phyloP scores from a whole-genome alignment of 768 basidiomycete genomes.

The Brasilioporus rufonigricans region DNA sequence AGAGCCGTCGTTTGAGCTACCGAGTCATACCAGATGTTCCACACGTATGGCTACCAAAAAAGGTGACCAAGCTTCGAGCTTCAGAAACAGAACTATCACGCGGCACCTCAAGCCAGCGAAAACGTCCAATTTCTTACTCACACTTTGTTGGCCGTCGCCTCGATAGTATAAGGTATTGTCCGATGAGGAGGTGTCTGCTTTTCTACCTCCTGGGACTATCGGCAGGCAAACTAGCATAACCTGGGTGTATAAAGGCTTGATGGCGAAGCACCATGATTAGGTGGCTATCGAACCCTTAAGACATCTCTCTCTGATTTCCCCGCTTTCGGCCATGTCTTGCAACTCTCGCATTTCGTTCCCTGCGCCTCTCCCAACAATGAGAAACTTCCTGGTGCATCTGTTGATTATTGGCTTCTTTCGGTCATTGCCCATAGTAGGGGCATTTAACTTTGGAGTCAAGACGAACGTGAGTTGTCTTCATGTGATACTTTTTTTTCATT shows the following conservation, averaged over 20 bases:
- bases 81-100: too few species aligned
- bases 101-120: neutral
- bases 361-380: neutral
- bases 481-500: neutral
- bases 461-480: conserved; percentile 18
- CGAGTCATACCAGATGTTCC: neutral
- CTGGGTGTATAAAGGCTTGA: conserved; percentile 11
- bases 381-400: neutral
- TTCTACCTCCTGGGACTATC: neutral
- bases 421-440: conserved; percentile 2
- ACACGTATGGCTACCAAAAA: neutral
- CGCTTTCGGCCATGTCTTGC: neutral
- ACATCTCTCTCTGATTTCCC: neutral
- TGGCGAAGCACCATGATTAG: neutral
- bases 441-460: conserved; percentile 17
- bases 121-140: neutral
- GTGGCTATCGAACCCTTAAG: neutral
- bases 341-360: neutral
- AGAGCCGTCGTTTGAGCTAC: too few species aligned
- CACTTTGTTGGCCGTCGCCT: too few species aligned
- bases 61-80: neutral
- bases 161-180: neutral
- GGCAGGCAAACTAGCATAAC: neutral
- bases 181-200: conserved; percentile 7
- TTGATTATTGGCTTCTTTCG: neutral